Evolutionary conservation across 305 asterid species (phyloP).

Genomic region (Withania somnifera): DNA sequence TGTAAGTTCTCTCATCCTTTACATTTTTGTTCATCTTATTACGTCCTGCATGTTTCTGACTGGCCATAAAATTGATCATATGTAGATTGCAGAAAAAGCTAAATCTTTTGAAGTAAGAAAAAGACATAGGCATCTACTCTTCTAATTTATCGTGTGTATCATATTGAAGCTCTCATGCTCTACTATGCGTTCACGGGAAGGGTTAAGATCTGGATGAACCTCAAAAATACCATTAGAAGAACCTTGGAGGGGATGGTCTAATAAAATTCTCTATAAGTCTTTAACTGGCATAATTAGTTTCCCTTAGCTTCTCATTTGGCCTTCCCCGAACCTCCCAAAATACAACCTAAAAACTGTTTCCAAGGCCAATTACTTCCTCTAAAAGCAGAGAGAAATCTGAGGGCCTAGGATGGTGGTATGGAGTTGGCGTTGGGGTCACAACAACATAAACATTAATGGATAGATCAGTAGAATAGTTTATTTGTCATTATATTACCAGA

Average conservation of each 20-base stretch:
- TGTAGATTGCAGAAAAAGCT: neutral
- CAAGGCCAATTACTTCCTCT: neutral
- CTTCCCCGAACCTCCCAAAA: neutral
- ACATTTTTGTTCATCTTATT: neutral
- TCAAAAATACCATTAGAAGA: neutral
- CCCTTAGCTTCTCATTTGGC: neutral
- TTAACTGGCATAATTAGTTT: neutral
- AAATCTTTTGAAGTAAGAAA: neutral
- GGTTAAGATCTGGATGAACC: neutral
- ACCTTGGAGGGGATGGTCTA: neutral
- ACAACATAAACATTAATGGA: neutral
- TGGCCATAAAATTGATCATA: neutral
- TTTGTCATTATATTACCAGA: neutral
- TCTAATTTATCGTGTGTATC: neutral
- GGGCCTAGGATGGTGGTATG: neutral
- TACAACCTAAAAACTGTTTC: neutral
- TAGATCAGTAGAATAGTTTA: neutral
- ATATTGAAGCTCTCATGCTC: neutral
- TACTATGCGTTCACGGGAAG: neutral
- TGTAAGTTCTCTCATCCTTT: constrained; percentile 39
- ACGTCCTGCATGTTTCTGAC: neutral
- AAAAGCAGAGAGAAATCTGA: neutral
- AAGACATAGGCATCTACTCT: neutral
- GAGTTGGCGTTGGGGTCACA: neutral
- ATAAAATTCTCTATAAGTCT: neutral